Conservation (phyloP, 2,329 filamentous ascomycete genomes). For the Didymosphaeria variabile region DNA sequence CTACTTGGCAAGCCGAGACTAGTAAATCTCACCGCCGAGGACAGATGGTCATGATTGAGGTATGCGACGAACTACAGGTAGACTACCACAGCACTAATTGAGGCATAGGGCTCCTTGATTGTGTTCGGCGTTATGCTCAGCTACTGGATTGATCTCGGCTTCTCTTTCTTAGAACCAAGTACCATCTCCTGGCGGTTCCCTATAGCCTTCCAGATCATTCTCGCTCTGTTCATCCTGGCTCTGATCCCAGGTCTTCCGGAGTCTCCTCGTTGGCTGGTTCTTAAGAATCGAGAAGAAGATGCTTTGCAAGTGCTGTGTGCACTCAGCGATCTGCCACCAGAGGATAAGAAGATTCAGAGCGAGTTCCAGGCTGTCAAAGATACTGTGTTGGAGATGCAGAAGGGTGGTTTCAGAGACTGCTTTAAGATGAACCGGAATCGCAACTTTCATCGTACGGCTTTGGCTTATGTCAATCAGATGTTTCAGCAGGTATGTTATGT, state of each 20-base stretch:
- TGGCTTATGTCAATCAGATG: slow-evolving; percentile 57
- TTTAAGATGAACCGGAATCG: slow-evolving; percentile 64
- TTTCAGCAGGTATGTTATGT: slow-evolving; percentile 52
- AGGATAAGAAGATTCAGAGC: slow-evolving; percentile 49
- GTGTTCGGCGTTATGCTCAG: slow-evolving; percentile 55
- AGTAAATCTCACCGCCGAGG: slow-evolving; percentile 57
- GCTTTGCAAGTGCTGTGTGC: slow-evolving; percentile 48
- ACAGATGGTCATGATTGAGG: slow-evolving; percentile 58
- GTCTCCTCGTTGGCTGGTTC: slow-evolving; percentile 60
- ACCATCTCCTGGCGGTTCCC: slow-evolving; percentile 58
- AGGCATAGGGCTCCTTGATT: slow-evolving; percentile 57
- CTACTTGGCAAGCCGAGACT: slow-evolving; percentile 59
- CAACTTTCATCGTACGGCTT: slow-evolving; percentile 54
- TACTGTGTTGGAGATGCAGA: slow-evolving; percentile 48
- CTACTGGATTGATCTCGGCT: slow-evolving; percentile 54
- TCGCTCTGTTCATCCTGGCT: slow-evolving; percentile 65
- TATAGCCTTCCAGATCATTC: slow-evolving; percentile 65
- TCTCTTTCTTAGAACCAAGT: slow-evolving; percentile 60
- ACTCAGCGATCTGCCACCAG: slow-evolving; percentile 49
- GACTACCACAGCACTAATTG: not conserved
- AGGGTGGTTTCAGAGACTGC: slow-evolving; percentile 64
- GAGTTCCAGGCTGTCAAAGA: slow-evolving; percentile 50
- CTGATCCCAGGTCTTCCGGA: slow-evolving; percentile 53
- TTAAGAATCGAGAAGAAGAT: slow-evolving; percentile 61
- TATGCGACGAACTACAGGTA: slow-evolving; percentile 19